phyloP scores from a whole-genome alignment of 192 early-diverging fungal species.

The Rhizoclosmatium globosum region DNA sequence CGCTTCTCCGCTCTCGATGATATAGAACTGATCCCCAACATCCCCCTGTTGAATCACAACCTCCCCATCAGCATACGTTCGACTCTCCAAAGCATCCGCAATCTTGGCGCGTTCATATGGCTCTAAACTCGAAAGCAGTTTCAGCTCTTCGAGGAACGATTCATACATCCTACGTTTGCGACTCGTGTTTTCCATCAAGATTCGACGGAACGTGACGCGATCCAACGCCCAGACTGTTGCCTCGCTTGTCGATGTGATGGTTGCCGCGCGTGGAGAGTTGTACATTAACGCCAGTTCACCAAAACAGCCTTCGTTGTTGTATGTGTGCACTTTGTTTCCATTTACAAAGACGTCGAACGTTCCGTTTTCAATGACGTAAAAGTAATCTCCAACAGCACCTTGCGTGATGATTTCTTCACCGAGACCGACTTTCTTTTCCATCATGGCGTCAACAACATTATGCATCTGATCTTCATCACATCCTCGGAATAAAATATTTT shows the following conservation, averaged over 20 bases:
- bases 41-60: slow-evolving; percentile 92
- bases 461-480: slow-evolving; percentile 95
- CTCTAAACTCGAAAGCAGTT: slow-evolving; percentile 86
- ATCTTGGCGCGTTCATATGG: slow-evolving; percentile 99
- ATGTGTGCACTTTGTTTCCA: slow-evolving; percentile 79
- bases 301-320: slow-evolving; percentile 89
- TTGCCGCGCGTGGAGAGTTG: slow-evolving; percentile 97
- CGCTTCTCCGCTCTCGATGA: slow-evolving; percentile 93
- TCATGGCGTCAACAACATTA: slow-evolving; percentile 97
- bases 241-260: slow-evolving; percentile 85
- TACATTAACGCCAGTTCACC: slow-evolving; percentile 99
- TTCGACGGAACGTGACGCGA: slow-evolving; percentile 94
- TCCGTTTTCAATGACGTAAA: slow-evolving; percentile 97
- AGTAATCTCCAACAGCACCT: slow-evolving; percentile 96
- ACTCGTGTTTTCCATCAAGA: slow-evolving; percentile 98
- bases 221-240: slow-evolving; percentile 96
- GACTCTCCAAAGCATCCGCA: slow-evolving; percentile 96
- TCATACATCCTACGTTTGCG: slow-evolving; percentile 97
- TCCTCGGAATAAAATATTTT: slow-evolving; percentile 93
- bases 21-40: slow-evolving; percentile 91
- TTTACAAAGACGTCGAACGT: slow-evolving; percentile 90
- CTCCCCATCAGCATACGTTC: slow-evolving; percentile 84
- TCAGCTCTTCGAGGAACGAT: slow-evolving; percentile 92
- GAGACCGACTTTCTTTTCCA: slow-evolving; percentile 78
- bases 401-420: slow-evolving; percentile 89